These are phyloP conservation scores for Zalaria sp. DNA, from an alignment of 2,329 filamentous ascomycete species.

Conservation along the genomic window DNA sequence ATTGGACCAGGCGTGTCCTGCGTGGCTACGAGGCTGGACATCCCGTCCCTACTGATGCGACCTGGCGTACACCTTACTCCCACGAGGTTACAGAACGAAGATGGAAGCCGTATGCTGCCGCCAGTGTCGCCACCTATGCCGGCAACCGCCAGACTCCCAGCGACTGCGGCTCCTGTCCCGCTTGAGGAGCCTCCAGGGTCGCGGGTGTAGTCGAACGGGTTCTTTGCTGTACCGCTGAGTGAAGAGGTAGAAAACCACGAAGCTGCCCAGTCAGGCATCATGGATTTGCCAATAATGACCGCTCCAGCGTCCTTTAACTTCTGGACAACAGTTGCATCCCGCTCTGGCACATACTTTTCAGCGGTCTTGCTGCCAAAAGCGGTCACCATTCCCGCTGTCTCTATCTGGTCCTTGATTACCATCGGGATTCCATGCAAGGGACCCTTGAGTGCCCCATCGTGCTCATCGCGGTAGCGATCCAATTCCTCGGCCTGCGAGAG, in stretches of 20 bases:
- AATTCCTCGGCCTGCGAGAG: not conserved
- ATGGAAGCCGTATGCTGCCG: not conserved
- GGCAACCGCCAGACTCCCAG: conserved; percentile 1
- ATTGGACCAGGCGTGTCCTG: conserved; percentile 19
- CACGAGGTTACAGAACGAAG: conserved; percentile 2
- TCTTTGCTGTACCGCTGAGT: not conserved
- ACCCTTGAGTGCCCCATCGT: not conserved
- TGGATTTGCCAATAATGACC: conserved; percentile 3
- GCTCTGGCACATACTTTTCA: not conserved
- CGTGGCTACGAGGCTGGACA: conserved; percentile 14
- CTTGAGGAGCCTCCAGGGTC: conserved; percentile 1
- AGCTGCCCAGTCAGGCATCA: conserved; percentile 3
- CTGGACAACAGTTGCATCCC: conserved; percentile 1
- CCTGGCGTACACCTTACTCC: conserved; percentile 1
- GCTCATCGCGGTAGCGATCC: not conserved
- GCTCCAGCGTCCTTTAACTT: conserved; percentile 1
- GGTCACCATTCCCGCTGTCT: conserved; percentile 2
- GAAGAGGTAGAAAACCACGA: conserved; percentile 3
- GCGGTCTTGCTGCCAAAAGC: conserved; percentile 1
- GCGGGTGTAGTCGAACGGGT: not conserved
- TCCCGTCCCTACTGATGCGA: conserved; percentile 9
- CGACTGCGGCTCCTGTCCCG: conserved; percentile 1
- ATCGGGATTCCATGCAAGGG: conserved; percentile 2
- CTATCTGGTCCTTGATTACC: conserved; percentile 3
- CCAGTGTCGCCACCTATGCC: conserved; percentile 2